These are phyloP conservation scores for Emydomyces testavorans DNA, from an alignment of 2,329 filamentous ascomycete genomes.

Conservation along the genomic window DNA sequence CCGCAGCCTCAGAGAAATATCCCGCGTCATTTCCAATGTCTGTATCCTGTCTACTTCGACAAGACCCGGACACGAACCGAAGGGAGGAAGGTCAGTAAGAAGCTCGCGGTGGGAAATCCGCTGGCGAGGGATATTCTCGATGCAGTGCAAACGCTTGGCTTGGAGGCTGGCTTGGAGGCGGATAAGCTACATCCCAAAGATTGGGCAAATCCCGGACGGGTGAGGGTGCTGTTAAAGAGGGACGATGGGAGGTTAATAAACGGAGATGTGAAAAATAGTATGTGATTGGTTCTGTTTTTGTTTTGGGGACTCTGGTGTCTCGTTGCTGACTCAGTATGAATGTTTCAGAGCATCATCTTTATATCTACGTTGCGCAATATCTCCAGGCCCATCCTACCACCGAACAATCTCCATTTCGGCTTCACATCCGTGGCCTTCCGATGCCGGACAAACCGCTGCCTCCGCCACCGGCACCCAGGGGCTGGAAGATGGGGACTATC, in stretches of 20 bases:
- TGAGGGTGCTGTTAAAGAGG: conserved; percentile 60
- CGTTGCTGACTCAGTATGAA: neutral
- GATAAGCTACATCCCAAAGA: conserved; percentile 90
- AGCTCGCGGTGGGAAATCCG: conserved; percentile 69
- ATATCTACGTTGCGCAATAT: conserved; percentile 65
- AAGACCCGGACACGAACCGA: conserved; percentile 52
- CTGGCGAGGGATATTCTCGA: conserved; percentile 80
- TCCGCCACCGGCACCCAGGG: conserved; percentile 63
- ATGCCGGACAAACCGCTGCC: conserved; percentile 57
- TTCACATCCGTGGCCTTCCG: conserved; percentile 63
- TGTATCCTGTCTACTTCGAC: conserved; percentile 97
- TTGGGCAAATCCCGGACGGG: conserved; percentile 90
- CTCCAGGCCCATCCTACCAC: conserved; percentile 68
- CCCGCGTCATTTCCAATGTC: conserved; percentile 68
- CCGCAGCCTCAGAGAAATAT: conserved; percentile 35
- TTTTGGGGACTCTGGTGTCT: neutral
- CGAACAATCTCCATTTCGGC: conserved; percentile 55
- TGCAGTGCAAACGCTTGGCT: conserved; percentile 61
- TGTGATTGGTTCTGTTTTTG: conserved; percentile 21
- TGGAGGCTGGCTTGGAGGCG: conserved; percentile 64
- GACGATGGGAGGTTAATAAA: conserved; percentile 42
- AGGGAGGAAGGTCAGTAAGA: conserved; percentile 63
- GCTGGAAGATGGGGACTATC: conserved; percentile 80
- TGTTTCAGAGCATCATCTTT: conserved; percentile 71
- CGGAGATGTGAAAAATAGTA: conserved; percentile 52